Base-by-base conservation (phyloP, 345 rosid species). In the Diplotaxis tenuifolia region DNA sequence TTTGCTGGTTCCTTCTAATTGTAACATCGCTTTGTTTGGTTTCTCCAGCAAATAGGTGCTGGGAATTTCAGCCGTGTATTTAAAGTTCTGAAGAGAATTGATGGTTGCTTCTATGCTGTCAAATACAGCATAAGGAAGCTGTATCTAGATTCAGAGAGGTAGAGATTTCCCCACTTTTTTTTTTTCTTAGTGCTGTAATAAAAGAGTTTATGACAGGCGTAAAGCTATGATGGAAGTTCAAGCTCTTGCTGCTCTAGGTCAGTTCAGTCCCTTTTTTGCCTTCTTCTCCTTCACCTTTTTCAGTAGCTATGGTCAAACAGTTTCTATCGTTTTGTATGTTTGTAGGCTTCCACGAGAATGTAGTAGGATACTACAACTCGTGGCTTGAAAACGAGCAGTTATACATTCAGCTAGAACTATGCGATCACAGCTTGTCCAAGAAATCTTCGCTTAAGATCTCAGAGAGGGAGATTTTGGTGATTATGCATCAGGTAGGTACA, bases 221-320 rank as follows among this genome's bases (percentile, higher is more conserved):
- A 90, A 90, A 84, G 98, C 98, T 82, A 85, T 92, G 78, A 89
- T 96, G 97, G 99, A 96, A 89, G 99, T 90, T 73, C 99, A 96
- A 83, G 91, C 96, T 77, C 81, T 92, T 84, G 99, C 97, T 32
- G 98, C 98, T 72, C 73, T 89, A 80, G 99, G 98, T 47, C 53
- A 16, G 53, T 47, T 6, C 9, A 47, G 53, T 6, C 53, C 53
- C 14, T 47, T 19, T 47, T 47, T 47, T 6, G 18, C 59, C 65
- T 23, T 63, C 34, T 62, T 54, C 1, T 63, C 71, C 29, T 25
- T 47, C 15, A 47, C 19, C 1, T 47, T 15, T 47, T 18, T 47
- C n/a, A 42, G 7, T 14, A 47, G 3, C 53, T 47, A 47, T 22
- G 56, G 23, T 55, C 50, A 34, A n/a, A 6, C 20, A 15, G 53